phyloP scores from a whole-genome alignment of 2,329 filamentous ascomycete genomes.

The Penicillium sumatraense region DNA sequence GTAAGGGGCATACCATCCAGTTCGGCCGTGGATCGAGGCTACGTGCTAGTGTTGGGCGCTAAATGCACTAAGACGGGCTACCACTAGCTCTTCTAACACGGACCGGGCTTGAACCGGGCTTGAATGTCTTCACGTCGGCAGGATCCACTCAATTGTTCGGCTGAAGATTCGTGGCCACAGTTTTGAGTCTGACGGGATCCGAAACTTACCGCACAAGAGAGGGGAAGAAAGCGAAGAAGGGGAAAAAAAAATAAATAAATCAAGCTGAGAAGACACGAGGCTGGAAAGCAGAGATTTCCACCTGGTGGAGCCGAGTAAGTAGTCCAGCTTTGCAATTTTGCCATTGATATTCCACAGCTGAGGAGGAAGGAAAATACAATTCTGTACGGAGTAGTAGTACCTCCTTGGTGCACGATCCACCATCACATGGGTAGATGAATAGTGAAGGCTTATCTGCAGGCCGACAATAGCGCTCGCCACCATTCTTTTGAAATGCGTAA shows the following conservation, averaged over 20 bases:
- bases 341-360: neutral
- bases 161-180: constrained; percentile 15
- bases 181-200: constrained; percentile 8
- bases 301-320: constrained; percentile 5
- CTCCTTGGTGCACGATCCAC: constrained; percentile 1
- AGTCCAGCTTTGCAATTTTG: neutral
- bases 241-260: neutral
- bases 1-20: constrained; percentile 1
- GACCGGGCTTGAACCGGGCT: neutral
- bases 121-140: constrained; percentile 6
- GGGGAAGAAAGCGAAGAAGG: too few relatives aligned
- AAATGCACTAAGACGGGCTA: neutral
- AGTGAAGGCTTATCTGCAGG: neutral
- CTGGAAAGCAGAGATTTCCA: neutral
- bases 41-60: neutral
- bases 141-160: constrained; percentile 16
- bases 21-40: constrained; percentile 11
- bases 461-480: neutral
- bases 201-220: constrained; percentile 6
- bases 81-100: neutral
- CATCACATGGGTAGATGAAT: neutral
- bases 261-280: neutral
- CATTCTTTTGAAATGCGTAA: neutral
- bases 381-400: too few relatives aligned
- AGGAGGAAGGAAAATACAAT: neutral